Conservation (phyloP, 768 basidiomycete genomes). For the Hemileccinum rubropunctum region DNA sequence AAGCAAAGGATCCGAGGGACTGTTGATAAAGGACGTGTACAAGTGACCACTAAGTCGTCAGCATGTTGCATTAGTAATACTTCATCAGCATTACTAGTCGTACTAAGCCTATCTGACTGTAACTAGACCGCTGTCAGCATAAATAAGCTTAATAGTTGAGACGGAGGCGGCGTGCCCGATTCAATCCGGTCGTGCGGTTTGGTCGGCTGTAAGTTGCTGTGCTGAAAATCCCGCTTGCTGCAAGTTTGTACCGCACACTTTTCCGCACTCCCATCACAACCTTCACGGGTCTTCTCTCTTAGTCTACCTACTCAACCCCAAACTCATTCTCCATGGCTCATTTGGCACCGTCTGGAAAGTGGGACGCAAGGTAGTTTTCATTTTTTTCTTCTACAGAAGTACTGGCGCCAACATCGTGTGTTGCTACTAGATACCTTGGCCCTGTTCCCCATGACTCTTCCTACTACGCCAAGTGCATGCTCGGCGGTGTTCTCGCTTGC, state of each 20-base stretch:
- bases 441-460: conserved; percentile 71
- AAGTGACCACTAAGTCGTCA: too few relatives aligned
- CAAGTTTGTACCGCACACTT: neutral
- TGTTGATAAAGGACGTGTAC: too few relatives aligned
- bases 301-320: conserved; percentile 31
- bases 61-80: too few relatives aligned
- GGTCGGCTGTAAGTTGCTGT: conserved; percentile 6
- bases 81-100: too few relatives aligned
- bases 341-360: conserved; percentile 53
- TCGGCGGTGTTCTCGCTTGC: conserved; percentile 85
- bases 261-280: conserved; percentile 21
- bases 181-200: conserved; percentile 3
- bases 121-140: too few relatives aligned
- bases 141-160: too few relatives aligned
- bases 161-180: too few relatives aligned
- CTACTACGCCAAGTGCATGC: conserved; percentile 85
- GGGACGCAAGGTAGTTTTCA: conserved; percentile 64
- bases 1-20: too few relatives aligned
- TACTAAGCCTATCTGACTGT: too few relatives aligned
- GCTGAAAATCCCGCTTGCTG: neutral
- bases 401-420: conserved; percentile 1
- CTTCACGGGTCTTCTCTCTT: conserved; percentile 25
- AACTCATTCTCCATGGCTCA: conserved; percentile 46
- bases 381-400: neutral
- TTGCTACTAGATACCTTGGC: conserved; percentile 51